These are phyloP conservation scores for Dissophora ornata DNA, from an alignment of 192 early-diverging fungal genomes.

Conservation along the genomic window DNA sequence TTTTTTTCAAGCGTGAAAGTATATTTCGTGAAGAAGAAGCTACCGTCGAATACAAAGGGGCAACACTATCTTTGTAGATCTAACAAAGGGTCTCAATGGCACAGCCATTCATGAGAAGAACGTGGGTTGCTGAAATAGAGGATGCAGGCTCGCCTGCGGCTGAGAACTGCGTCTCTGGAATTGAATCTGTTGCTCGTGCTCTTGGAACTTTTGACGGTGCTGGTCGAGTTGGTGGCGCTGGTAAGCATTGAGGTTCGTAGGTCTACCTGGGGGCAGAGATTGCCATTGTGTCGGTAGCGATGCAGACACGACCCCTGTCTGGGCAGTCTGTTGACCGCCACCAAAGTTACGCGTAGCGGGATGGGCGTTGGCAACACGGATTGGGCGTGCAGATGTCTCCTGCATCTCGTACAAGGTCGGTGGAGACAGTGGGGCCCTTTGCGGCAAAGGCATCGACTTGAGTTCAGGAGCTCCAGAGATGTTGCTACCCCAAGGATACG, in stretches of 20 bases:
- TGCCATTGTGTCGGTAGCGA: conserved; percentile 9
- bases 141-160: not conserved
- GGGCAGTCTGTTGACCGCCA: not conserved
- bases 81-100: not conserved
- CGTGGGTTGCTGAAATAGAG: not conserved
- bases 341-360: not conserved
- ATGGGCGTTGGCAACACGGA: not conserved
- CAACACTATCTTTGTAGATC: no score
- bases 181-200: conserved; percentile 15
- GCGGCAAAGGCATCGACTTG: not conserved
- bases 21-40: no score
- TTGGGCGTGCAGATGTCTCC: not conserved
- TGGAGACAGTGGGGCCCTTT: not conserved
- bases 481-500: not conserved
- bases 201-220: conserved; percentile 1
- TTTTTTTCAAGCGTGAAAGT: no score
- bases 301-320: not conserved
- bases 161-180: conserved; percentile 1
- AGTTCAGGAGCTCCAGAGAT: not conserved
- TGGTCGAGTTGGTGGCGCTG: conserved; percentile 7
- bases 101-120: conserved; percentile 3
- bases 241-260: not conserved
- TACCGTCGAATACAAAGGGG: no score
- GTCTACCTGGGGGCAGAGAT: not conserved
- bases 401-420: not conserved